Base-by-base conservation (phyloP, 148 eudicot species). In the Chenopodium album region DNA sequence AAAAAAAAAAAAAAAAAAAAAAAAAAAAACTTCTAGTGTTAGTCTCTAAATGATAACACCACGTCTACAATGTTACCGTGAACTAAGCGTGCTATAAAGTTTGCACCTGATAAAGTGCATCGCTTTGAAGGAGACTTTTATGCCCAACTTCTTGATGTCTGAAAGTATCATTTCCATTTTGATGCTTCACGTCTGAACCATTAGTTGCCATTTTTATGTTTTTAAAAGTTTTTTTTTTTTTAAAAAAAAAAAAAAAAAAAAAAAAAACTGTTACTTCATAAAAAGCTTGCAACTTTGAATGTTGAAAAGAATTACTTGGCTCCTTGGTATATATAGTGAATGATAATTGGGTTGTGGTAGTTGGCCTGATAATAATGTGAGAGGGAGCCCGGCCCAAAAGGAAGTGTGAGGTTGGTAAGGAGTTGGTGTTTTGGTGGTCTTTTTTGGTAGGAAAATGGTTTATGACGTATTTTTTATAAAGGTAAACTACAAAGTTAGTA, bases 111-210 rank as follows among this genome's bases (percentile, higher is more conserved):
- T 91, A 94, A 28, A 94, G 94, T 29, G 89, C 98, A 83, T 94
- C 98, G 47, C 93, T 90, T 26, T 92, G 98, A 72, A 94, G 86
- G 78, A 94, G 97, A 76, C 97, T 94, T 88, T 94, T 94, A 87
- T 94, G 98, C n/a, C 97, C 97, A 65, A 92, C 93, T 47, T 92
- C 98, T 82, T 87, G 92, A 76, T 92, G 97, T 52, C 86, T 81
- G 1, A 67, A 71, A 69, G 81, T 92, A 9, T 76, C 88, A n/a
- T 85, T 81, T 14, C 76, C 67, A 62, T 56, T 76, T 22, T 71
- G 82, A 47, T 46, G 76, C 48, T 71, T 76, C 20, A 59, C 82
- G 50, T 82, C 81, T 10, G 28, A n/a, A 73, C 76, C 77, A 47
- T 70, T 80, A 7, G 74, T 67, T 26, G 91, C 90, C 97, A 90